phyloP scores from a whole-genome alignment of 2,329 filamentous ascomycete genomes.

The Teratosphaeria epicoccoides region DNA sequence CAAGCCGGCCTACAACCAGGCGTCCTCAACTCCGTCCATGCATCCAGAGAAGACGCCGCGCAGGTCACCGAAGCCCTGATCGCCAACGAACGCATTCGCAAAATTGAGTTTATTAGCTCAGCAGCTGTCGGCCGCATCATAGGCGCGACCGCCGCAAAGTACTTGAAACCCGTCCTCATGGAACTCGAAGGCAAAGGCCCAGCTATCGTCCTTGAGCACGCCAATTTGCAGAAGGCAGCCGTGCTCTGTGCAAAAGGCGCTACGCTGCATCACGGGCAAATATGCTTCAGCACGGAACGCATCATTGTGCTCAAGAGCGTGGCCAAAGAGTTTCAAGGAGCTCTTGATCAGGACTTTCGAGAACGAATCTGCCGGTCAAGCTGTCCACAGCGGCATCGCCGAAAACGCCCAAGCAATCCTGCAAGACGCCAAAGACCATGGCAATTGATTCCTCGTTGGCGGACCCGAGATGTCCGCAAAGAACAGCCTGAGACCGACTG shows the following conservation, averaged over 20 bases:
- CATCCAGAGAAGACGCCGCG: constrained; percentile 25
- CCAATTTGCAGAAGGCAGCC: constrained; percentile 35
- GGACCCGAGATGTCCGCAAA: constrained; percentile 8
- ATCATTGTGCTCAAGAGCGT: constrained; percentile 20
- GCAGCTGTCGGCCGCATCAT: constrained; percentile 34
- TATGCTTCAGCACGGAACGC: constrained; percentile 28
- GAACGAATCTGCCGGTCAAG: constrained; percentile 10
- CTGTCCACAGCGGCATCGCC: constrained; percentile 17
- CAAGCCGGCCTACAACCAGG: constrained; percentile 36
- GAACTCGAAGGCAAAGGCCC: constrained; percentile 41
- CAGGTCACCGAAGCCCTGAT: constrained; percentile 30
- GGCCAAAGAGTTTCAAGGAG: constrained; percentile 12
- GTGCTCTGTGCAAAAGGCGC: constrained; percentile 21
- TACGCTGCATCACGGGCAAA: constrained; percentile 25
- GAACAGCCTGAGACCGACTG: constrained; percentile 11
- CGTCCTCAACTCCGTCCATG: constrained; percentile 30
- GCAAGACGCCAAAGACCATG: constrained; percentile 16
- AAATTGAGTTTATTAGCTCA: constrained; percentile 38
- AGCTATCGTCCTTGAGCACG: constrained; percentile 36
- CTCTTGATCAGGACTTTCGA: constrained; percentile 5
- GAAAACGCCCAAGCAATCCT: constrained; percentile 22
- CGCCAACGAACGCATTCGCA: constrained; percentile 27
- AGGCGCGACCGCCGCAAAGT: constrained; percentile 26
- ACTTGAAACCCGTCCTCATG: constrained; percentile 38
- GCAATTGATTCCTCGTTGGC: constrained; percentile 15